Base-by-base conservation (phyloP, 2,329 filamentous ascomycete genomes). In the Arthroderma sp. region DNA sequence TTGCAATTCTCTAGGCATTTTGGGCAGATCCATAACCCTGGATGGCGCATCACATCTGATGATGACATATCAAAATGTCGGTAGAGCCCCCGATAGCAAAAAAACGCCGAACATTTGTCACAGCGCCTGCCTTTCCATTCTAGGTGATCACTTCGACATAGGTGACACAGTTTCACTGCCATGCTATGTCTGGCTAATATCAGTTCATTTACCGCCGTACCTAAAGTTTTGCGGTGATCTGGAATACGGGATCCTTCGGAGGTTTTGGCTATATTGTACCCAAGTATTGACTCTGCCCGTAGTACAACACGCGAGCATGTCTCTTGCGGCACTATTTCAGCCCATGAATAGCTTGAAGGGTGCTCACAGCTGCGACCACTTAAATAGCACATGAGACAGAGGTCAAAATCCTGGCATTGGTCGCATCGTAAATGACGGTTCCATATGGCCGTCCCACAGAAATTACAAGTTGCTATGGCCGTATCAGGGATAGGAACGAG, bases 381-480 rank as follows among this genome's bases (percentile, higher is more conserved):
- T 8, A 71, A 60, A 56, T 67, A 71, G 57, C 68, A 71, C 13
- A 65, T 64, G 39, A 71, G 59, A 57, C 68, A 71, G 25, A 71
- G 62, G 54, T 71, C 68, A 58, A 71, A 70, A 58, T 71, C 68
- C 17, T 66, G 64, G 54, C 69, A 71, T 49, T 67, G 62, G 17
- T 67, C 66, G 53, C 68, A 71, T n/a, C 67, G 67, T 19, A 71
- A 59, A 63, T 71, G 68, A 19, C 68, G 67, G 54, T 71, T 71
- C 69, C 69, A 71, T 41, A 71, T 70, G n/a, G 68, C 68, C 3
- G 68, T 65, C 19, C 65, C 67, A 60, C 68, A 71, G 58, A 71
- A 71, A 55, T 70, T 69, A 58, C 69, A 71, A 9, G 66, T 68
- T 37, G 68, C 67, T 43, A 71, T 66, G 9, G 67, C 67, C 2